Percentiles rank a stretch among this genome's conserved stretches.
Evolutionary conservation across 768 basidiomycete species (phyloP).

Genomic region (Phanerodontia chrysosporium): DNA sequence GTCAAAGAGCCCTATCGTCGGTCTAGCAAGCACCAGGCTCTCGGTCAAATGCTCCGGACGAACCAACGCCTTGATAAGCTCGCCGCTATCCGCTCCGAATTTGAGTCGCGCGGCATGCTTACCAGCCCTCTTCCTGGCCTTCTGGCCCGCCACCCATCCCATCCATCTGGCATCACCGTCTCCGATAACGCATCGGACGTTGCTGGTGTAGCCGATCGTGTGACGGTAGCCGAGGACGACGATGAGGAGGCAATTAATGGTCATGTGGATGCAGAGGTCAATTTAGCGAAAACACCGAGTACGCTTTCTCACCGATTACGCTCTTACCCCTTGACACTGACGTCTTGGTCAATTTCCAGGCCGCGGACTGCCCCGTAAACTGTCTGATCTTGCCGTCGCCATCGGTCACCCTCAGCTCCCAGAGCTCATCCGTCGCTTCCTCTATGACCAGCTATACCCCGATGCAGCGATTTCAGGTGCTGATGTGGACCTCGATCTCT

Average conservation of each 20-base stretch:
- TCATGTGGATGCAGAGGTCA: conserved; percentile 1
- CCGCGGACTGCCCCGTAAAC: neutral
- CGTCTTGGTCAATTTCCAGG: too few relatives aligned
- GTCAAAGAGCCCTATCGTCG: conserved; percentile 24
- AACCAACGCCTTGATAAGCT: conserved; percentile 25
- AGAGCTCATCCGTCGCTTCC: conserved; percentile 5
- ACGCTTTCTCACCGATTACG: neutral
- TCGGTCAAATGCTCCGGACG: conserved; percentile 21
- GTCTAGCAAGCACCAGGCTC: conserved; percentile 16
- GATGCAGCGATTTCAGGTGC: neutral
- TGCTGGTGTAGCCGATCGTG: too few relatives aligned
- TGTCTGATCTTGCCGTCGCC: neutral
- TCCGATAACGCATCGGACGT: too few relatives aligned
- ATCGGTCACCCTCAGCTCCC: conserved; percentile 5
- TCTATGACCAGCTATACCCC: conserved; percentile 13
- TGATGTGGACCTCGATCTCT: neutral
- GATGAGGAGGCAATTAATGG: conserved; percentile 2
- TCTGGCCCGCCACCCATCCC: neutral
- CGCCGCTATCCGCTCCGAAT: conserved; percentile 16
- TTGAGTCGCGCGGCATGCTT: conserved; percentile 14
- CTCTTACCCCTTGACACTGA: too few relatives aligned
- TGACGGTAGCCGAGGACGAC: neutral
- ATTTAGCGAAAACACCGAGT: neutral
- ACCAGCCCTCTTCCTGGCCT: neutral
- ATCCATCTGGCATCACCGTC: too few relatives aligned